phyloP scores from a whole-genome alignment of 371 early-diverging fungal species.

The Rhizopus arrhizus region DNA sequence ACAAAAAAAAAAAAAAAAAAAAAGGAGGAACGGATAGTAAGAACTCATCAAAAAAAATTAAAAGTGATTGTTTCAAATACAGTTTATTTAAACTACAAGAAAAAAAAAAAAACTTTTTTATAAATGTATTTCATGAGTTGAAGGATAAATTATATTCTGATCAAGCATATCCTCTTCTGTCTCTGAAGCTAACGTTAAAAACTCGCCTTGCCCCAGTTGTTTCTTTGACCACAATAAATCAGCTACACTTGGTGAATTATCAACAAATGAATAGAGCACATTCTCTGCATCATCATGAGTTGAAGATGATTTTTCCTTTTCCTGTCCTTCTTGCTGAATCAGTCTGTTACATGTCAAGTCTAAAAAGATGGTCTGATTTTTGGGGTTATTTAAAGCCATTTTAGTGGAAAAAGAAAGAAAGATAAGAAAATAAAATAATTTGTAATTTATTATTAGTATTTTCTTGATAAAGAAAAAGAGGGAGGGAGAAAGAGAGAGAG shows the following conservation, averaged over 20 bases:
- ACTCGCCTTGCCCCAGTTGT: slow-evolving; percentile 20
- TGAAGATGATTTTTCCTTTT: background rate
- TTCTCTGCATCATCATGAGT: slow-evolving; percentile 30
- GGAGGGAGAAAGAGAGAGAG: background rate
- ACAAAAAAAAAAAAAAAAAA: too few species aligned
- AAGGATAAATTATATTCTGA: slow-evolving; percentile 7
- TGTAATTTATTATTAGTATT: too few species aligned
- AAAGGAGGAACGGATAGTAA: too few species aligned
- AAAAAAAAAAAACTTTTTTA: background rate
- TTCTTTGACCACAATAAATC: slow-evolving; percentile 29
- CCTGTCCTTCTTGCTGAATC: background rate
- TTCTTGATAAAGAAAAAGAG: too few species aligned
- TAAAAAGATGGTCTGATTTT: slow-evolving; percentile 6
- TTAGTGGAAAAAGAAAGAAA: background rate
- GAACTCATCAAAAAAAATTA: too few species aligned
- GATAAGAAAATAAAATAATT: background rate
- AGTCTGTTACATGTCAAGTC: slow-evolving; percentile 7
- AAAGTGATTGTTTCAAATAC: too few species aligned
- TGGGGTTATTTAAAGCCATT: background rate
- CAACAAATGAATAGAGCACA: slow-evolving; percentile 26
- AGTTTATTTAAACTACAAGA: too few species aligned
- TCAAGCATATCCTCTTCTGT: slow-evolving; percentile 10
- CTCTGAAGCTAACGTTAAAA: slow-evolving; percentile 22
- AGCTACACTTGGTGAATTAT: slow-evolving; percentile 20
- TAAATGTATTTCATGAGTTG: slow-evolving; percentile 27